phyloP scores from a whole-genome alignment of 768 basidiomycete genomes.

The Hortiboletus flavorubellus region DNA sequence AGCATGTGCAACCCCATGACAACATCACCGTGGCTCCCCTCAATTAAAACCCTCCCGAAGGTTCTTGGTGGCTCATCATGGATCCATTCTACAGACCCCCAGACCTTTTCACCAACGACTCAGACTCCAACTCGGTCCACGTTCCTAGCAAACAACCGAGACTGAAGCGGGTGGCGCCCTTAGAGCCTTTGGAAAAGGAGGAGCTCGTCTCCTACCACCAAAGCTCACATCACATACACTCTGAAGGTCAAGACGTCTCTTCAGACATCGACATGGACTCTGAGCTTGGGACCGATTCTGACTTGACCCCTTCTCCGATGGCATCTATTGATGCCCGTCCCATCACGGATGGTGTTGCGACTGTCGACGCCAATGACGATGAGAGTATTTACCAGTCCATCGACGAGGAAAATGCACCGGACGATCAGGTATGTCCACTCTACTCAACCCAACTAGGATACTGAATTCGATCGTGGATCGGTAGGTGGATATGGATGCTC shows the following conservation, averaged over 20 bases:
- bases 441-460: background rate
- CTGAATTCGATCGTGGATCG: background rate
- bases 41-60: constrained; percentile 5
- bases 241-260: background rate
- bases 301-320: background rate
- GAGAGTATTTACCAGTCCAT: constrained; percentile 18
- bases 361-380: background rate
- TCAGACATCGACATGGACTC: constrained; percentile 9
- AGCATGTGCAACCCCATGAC: background rate
- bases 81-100: constrained; percentile 8
- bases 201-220: background rate
- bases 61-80: constrained; percentile 6
- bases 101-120: constrained; percentile 1
- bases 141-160: background rate
- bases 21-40: constrained; percentile 2
- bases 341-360: background rate
- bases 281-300: background rate
- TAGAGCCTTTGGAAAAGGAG: constrained; percentile 10
- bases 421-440: constrained; percentile 11
- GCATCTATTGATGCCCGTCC: background rate
- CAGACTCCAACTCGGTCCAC: background rate
- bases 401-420: constrained; percentile 1
- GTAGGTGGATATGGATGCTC: constrained; percentile 20
- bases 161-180: background rate
- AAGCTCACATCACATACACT: background rate